phyloP scores from a whole-genome alignment of 805 yeast genomes.

The Aciculoconidium aculeatum region DNA sequence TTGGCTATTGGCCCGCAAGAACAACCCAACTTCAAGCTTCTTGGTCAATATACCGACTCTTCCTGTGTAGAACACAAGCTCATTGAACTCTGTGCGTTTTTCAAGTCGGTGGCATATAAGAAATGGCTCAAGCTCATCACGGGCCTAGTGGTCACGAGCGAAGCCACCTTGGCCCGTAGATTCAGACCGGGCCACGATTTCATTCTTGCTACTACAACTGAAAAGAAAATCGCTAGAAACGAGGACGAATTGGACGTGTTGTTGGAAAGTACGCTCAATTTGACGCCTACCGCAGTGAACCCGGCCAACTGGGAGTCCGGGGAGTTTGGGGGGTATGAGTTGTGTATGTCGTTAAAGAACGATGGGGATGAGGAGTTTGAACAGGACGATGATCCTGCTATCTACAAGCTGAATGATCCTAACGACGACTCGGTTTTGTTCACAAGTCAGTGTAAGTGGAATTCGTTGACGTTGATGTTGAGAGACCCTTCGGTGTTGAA shows the following conservation, averaged over 20 bases:
- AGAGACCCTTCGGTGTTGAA: constrained; percentile 85
- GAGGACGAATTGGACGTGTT: constrained; percentile 37
- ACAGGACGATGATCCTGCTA: constrained; percentile 75
- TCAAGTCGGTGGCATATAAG: constrained; percentile 56
- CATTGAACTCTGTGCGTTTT: constrained; percentile 49
- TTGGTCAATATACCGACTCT: background rate
- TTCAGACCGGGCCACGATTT: constrained; percentile 95
- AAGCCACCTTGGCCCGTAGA: constrained; percentile 69
- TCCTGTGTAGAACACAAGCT: constrained; percentile 35
- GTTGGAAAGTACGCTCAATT: constrained; percentile 73
- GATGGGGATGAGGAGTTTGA: constrained; percentile 42
- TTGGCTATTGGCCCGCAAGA: constrained; percentile 44
- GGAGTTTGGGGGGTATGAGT: constrained; percentile 92
- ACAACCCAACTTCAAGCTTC: constrained; percentile 44
- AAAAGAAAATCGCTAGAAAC: constrained; percentile 29
- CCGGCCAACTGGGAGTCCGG: constrained; percentile 79
- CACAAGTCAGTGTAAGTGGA: constrained; percentile 81
- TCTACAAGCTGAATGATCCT: constrained; percentile 52
- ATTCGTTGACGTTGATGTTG: constrained; percentile 66
- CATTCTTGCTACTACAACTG: constrained; percentile 73
- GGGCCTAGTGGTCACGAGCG: constrained; percentile 53
- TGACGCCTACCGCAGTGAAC: constrained; percentile 59
- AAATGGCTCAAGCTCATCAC: constrained; percentile 68
- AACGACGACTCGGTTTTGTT: constrained; percentile 70
- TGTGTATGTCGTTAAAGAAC: constrained; percentile 67